Base-by-base conservation (phyloP, 176 grass and related monocot species). In the Zea luxurians region DNA sequence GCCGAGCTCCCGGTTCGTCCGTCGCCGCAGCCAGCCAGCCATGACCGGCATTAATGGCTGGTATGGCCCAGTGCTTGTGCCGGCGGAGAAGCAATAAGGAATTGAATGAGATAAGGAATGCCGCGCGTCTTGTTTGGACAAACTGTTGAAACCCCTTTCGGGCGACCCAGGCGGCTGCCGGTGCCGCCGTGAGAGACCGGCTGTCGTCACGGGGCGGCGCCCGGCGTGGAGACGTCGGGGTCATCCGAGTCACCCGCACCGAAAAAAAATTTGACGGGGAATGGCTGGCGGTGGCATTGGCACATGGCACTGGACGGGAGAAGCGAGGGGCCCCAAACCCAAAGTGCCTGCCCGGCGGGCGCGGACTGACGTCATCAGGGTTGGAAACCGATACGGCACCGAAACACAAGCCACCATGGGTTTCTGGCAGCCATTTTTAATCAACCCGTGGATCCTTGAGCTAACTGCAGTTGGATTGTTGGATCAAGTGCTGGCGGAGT, bases 231-330 rank as follows among this genome's bases (percentile, higher is more conserved):
- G 66, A 38, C 47, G 86, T 84, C 82, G 64, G 5, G 9, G 13
- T 88, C 82, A 66, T 80, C 86, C 82, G 55, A 84, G 55, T 88
- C 86, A 88, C 57, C 81, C 1, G 47, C 77, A 80, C 86, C 71
- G 38, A 50, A 74, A 75, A 38, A 1, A 40, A 11, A 2, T 17
- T 58, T 80, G 77, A 69, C 77, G 64, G 68, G 43, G 37, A 10
- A 2, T 52, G 36, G 55, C 27, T 63, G 12, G 20, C 44, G 2
- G 0, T 53, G 41, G 41, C 41, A 42, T 5, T 6, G 41, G 41
- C 41, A 42, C 41, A 27, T 42, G 50, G 15, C 50, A 53, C 50
- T 13, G 15, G 50, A 44, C 12, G 12, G 12, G 18, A 21, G 18
- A 50, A 8, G 68, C 1, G 53, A 47, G 27, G 16, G n/a, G 6